These are phyloP conservation scores for Corynascus novoguineensis DNA, from an alignment of 495 filamentous ascomycete species.

Conservation along the genomic window DNA sequence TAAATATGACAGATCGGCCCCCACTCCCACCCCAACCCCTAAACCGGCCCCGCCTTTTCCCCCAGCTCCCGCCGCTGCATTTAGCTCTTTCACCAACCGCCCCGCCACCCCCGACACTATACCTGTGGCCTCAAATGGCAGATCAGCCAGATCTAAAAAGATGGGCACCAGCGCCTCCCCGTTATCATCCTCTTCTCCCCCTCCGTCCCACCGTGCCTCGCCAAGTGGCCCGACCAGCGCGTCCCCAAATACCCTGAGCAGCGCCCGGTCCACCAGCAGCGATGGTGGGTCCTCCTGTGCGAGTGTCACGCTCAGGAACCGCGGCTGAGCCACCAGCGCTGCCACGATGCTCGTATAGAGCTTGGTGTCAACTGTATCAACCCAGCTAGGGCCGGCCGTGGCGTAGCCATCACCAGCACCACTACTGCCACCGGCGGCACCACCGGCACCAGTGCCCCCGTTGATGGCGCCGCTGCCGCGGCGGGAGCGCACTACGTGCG, in stretches of 20 bases:
- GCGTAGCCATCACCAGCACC: background rate
- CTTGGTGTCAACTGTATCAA: constrained; percentile 51
- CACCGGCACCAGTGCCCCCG: background rate
- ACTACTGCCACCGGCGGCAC: background rate
- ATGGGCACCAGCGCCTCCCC: constrained; percentile 71
- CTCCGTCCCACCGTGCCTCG: background rate
- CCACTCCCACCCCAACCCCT: constrained; percentile 24
- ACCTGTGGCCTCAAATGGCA: constrained; percentile 85
- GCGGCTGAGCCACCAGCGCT: constrained; percentile 65
- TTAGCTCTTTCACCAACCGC: constrained; percentile 57
- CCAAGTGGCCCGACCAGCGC: constrained; percentile 68
- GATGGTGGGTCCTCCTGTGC: constrained; percentile 80
- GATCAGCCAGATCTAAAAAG: constrained; percentile 72
- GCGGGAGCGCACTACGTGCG: constrained; percentile 22
- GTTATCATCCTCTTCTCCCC: background rate
- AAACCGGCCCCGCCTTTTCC: constrained; percentile 19
- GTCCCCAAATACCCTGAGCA: constrained; percentile 60
- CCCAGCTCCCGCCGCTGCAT: constrained; percentile 42
- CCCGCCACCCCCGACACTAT: constrained; percentile 92
- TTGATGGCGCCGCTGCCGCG: background rate
- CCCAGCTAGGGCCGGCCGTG: constrained; percentile 31
- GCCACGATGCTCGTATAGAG: constrained; percentile 63
- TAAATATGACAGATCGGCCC: constrained; percentile 79
- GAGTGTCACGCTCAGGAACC: constrained; percentile 80
- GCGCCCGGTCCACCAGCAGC: constrained; percentile 69